Percentiles rank a stretch among this genome's conserved stretches.
These are phyloP conservation scores for Syzygium grande DNA, from an alignment of 345 rosid species.

Conservation along the genomic window DNA sequence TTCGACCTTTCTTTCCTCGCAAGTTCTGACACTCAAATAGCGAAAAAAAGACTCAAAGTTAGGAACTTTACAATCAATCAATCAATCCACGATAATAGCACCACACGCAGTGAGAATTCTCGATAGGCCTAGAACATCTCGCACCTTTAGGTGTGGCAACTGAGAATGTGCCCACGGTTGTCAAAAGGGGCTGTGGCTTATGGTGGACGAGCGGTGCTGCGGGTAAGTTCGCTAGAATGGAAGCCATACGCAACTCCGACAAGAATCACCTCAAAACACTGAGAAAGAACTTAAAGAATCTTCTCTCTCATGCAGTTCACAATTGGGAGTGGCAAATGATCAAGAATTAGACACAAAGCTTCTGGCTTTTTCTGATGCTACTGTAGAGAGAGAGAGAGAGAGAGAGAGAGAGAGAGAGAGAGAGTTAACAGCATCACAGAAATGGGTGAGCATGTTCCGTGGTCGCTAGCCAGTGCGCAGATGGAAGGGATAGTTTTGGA, in stretches of 20 bases:
- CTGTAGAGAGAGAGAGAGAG: neutral
- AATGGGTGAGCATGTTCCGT: neutral
- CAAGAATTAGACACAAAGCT: neutral
- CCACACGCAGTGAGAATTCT: neutral
- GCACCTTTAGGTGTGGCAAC: constrained; percentile 34
- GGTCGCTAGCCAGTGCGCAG: neutral
- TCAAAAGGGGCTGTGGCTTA: constrained; percentile 28
- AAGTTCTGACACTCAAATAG: neutral
- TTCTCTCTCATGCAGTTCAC: neutral
- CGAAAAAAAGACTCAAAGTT: neutral
- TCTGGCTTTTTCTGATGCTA: neutral
- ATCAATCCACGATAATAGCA: neutral
- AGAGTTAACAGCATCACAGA: neutral
- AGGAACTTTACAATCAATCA: neutral
- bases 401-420: too few relatives aligned
- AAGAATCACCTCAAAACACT: neutral
- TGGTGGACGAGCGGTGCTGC: constrained; percentile 27
- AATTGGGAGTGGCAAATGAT: neutral
- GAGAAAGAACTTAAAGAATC: neutral
- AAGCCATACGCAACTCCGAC: constrained; percentile 37
- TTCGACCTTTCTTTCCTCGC: neutral
- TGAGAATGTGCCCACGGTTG: neutral
- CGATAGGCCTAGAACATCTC: neutral
- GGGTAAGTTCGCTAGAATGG: constrained; percentile 38
- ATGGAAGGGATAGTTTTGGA: too few relatives aligned